These are phyloP conservation scores for Kurtzmaniella quercitrusa DNA, from an alignment of 1,139 yeast species.

Conservation along the genomic window DNA sequence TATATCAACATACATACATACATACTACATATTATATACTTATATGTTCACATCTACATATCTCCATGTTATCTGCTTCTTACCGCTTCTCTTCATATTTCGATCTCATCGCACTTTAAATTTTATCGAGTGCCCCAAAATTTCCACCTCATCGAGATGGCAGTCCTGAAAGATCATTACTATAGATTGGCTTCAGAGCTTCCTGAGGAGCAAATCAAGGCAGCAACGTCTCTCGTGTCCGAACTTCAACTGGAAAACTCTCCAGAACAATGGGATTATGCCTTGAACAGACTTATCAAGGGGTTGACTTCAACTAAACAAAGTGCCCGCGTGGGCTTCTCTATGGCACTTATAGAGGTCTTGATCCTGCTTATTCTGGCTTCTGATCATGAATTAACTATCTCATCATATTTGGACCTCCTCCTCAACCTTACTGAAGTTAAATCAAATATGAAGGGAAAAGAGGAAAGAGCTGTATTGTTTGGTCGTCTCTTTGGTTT, in stretches of 20 bases:
- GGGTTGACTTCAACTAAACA: conserved; percentile 83
- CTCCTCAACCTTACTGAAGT: conserved; percentile 39
- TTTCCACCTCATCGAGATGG: conserved; percentile 21
- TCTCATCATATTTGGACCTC: conserved; percentile 38
- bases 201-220: conserved; percentile 64
- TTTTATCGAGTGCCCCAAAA: too few species aligned
- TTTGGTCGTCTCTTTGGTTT: conserved; percentile 87
- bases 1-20: too few species aligned
- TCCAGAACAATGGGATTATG: conserved; percentile 74
- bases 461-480: conserved; percentile 72
- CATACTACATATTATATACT: too few species aligned
- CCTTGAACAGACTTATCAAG: conserved; percentile 68
- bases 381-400: conserved; percentile 23
- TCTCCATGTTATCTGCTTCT: too few species aligned
- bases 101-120: background rate
- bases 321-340: conserved; percentile 82
- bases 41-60: too few species aligned
- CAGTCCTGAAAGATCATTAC: conserved; percentile 71
- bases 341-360: conserved; percentile 82
- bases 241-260: conserved; percentile 47
- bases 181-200: conserved; percentile 75
- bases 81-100: too few species aligned
- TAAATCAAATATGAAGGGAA: conserved; percentile 61
- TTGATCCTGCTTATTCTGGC: conserved; percentile 42
- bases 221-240: conserved; percentile 64